Conservation (phyloP, 441 rosid species). For the Bocquillonia castaneifolia region DNA sequence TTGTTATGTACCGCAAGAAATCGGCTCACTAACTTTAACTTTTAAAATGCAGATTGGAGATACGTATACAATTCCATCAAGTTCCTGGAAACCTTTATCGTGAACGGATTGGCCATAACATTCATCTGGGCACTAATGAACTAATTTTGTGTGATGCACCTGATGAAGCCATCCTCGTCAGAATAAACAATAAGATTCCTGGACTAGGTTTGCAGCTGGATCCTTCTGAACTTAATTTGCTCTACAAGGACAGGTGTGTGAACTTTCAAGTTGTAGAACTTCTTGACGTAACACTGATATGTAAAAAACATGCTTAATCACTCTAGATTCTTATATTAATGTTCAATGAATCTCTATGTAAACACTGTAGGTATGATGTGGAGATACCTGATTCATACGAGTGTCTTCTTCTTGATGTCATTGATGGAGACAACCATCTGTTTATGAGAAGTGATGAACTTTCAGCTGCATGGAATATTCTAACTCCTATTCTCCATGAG, state of each 20-base stretch:
- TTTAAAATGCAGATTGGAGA: slow-evolving; percentile 57
- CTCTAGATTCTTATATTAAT: neutral
- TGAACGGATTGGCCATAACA: slow-evolving; percentile 46
- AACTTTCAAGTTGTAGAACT: neutral
- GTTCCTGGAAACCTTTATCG: slow-evolving; percentile 72
- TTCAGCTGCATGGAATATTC: slow-evolving; percentile 64
- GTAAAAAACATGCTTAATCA: neutral
- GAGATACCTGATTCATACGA: slow-evolving; percentile 82
- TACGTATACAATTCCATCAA: slow-evolving; percentile 59
- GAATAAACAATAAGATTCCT: slow-evolving; percentile 70
- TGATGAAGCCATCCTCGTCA: slow-evolving; percentile 71
- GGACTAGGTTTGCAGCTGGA: slow-evolving; percentile 75
- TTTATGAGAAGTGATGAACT: slow-evolving; percentile 82
- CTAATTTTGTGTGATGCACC: slow-evolving; percentile 60
- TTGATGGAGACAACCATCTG: slow-evolving; percentile 76
- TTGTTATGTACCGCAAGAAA: neutral
- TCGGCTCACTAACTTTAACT: slow-evolving; percentile 6
- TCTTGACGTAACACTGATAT: neutral
- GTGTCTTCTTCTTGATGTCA: slow-evolving; percentile 70
- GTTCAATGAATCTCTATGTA: neutral
- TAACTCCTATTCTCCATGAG: slow-evolving; percentile 49
- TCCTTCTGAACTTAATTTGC: slow-evolving; percentile 70
- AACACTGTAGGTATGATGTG: slow-evolving; percentile 40
- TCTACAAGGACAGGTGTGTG: slow-evolving; percentile 61
- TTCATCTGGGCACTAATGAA: slow-evolving; percentile 56